These are phyloP conservation scores for Dictyostelium firmibasis DNA, from an alignment of 78 protist species.

Conservation along the genomic window DNA sequence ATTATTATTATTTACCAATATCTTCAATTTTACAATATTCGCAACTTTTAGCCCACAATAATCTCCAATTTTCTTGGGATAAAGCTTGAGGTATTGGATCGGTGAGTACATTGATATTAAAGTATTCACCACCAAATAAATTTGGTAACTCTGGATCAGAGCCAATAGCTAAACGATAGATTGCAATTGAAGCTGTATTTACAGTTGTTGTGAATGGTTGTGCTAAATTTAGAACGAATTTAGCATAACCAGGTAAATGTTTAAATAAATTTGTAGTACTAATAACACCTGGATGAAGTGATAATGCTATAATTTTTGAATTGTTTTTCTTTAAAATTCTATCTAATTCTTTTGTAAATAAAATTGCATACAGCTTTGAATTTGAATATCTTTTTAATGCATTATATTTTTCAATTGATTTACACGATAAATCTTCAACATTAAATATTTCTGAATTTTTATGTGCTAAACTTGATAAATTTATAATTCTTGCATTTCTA, in stretches of 20 bases:
- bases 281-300: slow-evolving; percentile 70
- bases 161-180: slow-evolving; percentile 22
- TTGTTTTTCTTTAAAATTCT: slow-evolving; percentile 1
- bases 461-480: background rate
- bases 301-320: slow-evolving; percentile 23
- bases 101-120: background rate
- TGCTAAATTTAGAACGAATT: background rate
- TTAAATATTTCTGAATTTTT: background rate
- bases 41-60: background rate
- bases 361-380: slow-evolving; percentile 16
- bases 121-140: slow-evolving; percentile 33
- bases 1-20: background rate
- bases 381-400: background rate
- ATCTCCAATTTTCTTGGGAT: background rate
- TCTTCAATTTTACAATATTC: background rate
- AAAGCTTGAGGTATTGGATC: background rate
- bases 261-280: slow-evolving; percentile 1
- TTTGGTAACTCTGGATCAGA: slow-evolving; percentile 4
- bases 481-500: slow-evolving; percentile 11
- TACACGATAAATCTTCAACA: slow-evolving; percentile 23
- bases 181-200: slow-evolving; percentile 1
- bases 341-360: slow-evolving; percentile 37
- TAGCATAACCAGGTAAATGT: background rate
- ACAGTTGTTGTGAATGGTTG: background rate
- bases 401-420: background rate